These are phyloP conservation scores for Ophiostoma fasciatum DNA, from an alignment of 2,329 filamentous ascomycete species.

Conservation along the genomic window DNA sequence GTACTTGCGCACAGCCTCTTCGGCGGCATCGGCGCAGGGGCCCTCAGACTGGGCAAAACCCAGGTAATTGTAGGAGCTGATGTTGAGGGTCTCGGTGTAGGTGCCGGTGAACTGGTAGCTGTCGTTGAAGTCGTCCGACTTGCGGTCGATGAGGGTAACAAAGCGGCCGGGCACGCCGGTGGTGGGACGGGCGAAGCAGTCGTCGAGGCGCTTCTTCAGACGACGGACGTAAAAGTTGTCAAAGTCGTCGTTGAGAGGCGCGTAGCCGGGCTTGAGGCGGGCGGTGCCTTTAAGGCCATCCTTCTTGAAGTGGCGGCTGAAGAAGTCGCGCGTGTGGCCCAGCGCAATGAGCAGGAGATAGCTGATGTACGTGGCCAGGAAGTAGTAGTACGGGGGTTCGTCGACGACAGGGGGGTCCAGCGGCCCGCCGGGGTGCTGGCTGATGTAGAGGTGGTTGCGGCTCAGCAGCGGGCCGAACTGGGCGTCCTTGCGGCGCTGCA, in stretches of 20 bases:
- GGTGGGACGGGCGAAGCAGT: slow-evolving; percentile 86
- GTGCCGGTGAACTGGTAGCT: slow-evolving; percentile 83
- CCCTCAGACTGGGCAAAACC: slow-evolving; percentile 96
- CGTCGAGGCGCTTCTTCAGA: slow-evolving; percentile 86
- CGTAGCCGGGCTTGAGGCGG: slow-evolving; percentile 74
- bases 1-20: slow-evolving; percentile 72
- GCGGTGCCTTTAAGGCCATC: slow-evolving; percentile 70
- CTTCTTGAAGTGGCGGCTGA: slow-evolving; percentile 86
- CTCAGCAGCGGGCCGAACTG: slow-evolving; percentile 82
- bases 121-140: slow-evolving; percentile 80
- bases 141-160: slow-evolving; percentile 85
- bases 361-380: slow-evolving; percentile 96
- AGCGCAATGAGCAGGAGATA: slow-evolving; percentile 93
- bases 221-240: slow-evolving; percentile 96
- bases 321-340: slow-evolving; percentile 92
- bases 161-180: slow-evolving; percentile 88
- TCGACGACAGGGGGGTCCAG: slow-evolving; percentile 80
- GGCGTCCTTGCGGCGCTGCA: slow-evolving; percentile 63
- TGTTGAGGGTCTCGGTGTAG: slow-evolving; percentile 85
- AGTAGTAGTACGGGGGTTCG: slow-evolving; percentile 90
- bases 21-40: slow-evolving; percentile 84
- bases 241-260: slow-evolving; percentile 92
- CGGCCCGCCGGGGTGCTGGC: slow-evolving; percentile 67
- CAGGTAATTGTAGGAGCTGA: slow-evolving; percentile 99
- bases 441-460: slow-evolving; percentile 73